Percentiles rank a stretch among this genome's conserved stretches.
Conservation (phyloP, 345 rosid species). For the Nephelium lappaceum region DNA sequence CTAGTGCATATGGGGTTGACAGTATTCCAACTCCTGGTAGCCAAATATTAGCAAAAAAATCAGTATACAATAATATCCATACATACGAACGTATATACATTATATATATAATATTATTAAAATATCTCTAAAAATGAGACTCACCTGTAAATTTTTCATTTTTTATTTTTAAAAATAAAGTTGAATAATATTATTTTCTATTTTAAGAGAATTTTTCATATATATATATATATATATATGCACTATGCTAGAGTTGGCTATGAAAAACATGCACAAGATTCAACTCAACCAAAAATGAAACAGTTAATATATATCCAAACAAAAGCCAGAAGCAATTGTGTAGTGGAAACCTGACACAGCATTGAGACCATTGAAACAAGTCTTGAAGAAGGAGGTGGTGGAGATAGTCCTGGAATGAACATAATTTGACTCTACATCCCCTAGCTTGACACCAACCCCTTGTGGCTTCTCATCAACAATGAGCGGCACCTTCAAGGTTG, state of each 20-base stretch:
- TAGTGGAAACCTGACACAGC: conserved; percentile 40
- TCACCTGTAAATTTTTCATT: too few species aligned
- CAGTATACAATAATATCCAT: background rate
- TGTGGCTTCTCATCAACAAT: conserved; percentile 22
- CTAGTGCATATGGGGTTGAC: conserved; percentile 79
- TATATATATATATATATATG: too few species aligned
- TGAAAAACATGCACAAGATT: too few species aligned
- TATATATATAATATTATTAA: too few species aligned
- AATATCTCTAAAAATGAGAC: too few species aligned
- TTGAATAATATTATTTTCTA: too few species aligned
- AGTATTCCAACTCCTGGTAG: conserved; percentile 83
- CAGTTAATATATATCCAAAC: background rate
- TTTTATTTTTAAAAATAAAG: too few species aligned
- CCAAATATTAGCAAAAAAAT: background rate
- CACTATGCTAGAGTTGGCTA: too few species aligned
- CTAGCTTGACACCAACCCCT: conserved; percentile 1
- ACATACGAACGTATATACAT: too few species aligned
- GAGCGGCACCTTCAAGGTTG: conserved; percentile 19
- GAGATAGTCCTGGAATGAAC: background rate
- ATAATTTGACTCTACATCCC: conserved; percentile 20
- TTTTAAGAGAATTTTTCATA: too few species aligned
- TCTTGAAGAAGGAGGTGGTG: conserved; percentile 33
- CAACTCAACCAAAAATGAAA: background rate
- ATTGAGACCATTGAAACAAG: conserved; percentile 44
- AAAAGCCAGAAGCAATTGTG: background rate